Base-by-base conservation (phyloP, 1,284 basidiomycete genomes). In the Paramarasmius palmivorus region DNA sequence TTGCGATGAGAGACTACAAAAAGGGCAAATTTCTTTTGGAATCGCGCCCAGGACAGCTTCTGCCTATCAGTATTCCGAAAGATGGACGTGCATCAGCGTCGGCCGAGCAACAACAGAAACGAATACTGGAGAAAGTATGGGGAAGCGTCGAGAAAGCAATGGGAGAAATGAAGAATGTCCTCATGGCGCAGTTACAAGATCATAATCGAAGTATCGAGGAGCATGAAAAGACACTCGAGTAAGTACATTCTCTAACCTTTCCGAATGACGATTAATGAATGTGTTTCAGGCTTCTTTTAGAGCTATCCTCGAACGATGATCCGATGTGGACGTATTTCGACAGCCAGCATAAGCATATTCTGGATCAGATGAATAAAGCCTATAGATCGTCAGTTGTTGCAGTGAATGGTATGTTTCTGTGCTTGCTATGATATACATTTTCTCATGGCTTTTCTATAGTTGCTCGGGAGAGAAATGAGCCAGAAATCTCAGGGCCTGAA, bases 201-300 rank as follows among this genome's bases (percentile, higher is more conserved):
- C 81, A 88, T 2, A 78, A 75, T 39, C 77, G 92, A 42, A 86
- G 82, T 44, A 82, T 96, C 3, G 97, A 99, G 56, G 96, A 98
- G 61, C 93, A 98, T 59, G 95, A 98, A 73, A 95, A 93, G 75
- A 98, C 93, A 1, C 91, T 99, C 47, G 95, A 99, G 94, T 95
- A 63, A 63, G 88, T 73, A 0, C 7, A 34, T 50, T 40, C 52
- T 60, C 8, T 52, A 2, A 46, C 12, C 32, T 53, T 6, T 19
- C 52, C 56, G 34, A 51, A 25, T 54, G 22, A 40, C 48, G 17
- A 49, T 37, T 26, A 29, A 29, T 56, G 58, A 42, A 42, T 52
- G 25, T 35, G 41, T 39, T 49, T 7, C 63, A 95, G 93, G 65
- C 88, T 95, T 52, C 71, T 97, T 41, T 75, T 93, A 54, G 95